phyloP scores from a whole-genome alignment of 257 asterid genomes.

The Nicotiana sylvestris region DNA sequence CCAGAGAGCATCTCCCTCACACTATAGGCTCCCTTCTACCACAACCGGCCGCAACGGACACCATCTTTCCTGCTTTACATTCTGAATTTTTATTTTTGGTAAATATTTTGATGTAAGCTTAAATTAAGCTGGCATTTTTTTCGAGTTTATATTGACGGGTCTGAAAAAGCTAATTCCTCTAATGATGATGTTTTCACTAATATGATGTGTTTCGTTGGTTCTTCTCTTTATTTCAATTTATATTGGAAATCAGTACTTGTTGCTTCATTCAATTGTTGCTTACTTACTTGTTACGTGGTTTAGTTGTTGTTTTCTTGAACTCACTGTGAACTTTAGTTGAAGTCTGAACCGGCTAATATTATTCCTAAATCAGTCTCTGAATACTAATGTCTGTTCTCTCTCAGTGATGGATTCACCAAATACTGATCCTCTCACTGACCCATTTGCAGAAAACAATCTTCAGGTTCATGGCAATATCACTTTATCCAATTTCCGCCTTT shows the following conservation, averaged over 20 bases:
- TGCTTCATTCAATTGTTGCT: neutral
- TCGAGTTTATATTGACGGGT: no score
- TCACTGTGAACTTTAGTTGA: neutral
- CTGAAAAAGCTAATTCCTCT: neutral
- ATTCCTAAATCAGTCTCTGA: neutral
- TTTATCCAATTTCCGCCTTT: neutral
- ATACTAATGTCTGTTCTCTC: neutral
- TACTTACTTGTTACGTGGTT: neutral
- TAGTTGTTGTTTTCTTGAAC: neutral
- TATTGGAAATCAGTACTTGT: neutral
- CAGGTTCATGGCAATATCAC: conserved; percentile 32
- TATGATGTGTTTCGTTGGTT: no score
- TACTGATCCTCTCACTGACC: neutral
- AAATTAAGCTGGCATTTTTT: no score
- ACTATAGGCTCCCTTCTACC: no score
- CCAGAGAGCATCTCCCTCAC: no score
- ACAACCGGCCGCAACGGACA: no score
- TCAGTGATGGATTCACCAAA: neutral
- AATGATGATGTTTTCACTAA: neutral
- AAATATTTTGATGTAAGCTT: no score
- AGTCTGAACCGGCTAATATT: neutral
- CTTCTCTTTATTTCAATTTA: neutral
- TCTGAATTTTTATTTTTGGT: no score
- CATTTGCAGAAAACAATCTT: conserved; percentile 28
- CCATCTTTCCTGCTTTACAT: no score